Percentiles rank a stretch among this genome's conserved stretches.
phyloP scores from a whole-genome alignment of 2,329 filamentous ascomycete species.

The Grosmannia serpens region DNA sequence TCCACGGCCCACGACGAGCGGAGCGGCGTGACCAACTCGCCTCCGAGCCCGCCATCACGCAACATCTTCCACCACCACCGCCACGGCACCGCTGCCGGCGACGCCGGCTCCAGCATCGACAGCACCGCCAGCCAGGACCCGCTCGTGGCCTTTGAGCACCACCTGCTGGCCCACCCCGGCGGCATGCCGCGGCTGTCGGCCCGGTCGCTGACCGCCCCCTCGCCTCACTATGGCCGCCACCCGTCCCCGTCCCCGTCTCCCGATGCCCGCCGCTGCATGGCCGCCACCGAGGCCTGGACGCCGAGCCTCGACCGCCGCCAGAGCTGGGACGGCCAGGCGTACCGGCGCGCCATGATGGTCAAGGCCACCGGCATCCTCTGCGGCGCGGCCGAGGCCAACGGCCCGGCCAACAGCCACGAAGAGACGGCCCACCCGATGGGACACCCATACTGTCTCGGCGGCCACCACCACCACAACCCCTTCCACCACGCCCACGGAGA shows the following conservation, averaged over 20 bases:
- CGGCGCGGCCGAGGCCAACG: not conserved
- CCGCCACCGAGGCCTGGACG: constrained; percentile 30
- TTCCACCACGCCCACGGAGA: not conserved
- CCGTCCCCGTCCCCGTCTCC: constrained; percentile 9
- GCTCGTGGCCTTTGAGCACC: constrained; percentile 4
- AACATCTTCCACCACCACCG: not conserved
- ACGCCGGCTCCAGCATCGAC: not conserved
- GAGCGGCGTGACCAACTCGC: not conserved
- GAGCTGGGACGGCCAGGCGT: constrained; percentile 43
- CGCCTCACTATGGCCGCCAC: not conserved
- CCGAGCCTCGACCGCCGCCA: constrained; percentile 33
- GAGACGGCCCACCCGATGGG: not conserved
- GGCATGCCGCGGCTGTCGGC: not conserved
- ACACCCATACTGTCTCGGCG: not conserved
- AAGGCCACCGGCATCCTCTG: constrained; percentile 4
- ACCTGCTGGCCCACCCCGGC: constrained; percentile 4
- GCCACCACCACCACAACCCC: not conserved
- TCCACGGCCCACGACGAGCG: not conserved
- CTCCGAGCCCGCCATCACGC: not conserved
- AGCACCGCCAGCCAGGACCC: not conserved
- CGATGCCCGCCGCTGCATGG: constrained; percentile 21
- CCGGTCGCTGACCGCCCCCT: not conserved
- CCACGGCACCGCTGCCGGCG: not conserved
- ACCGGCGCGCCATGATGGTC: constrained; percentile 31
- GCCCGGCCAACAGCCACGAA: not conserved